Percentiles rank a stretch among this genome's conserved stretches.
These are phyloP conservation scores for Nemania diffusa DNA, from an alignment of 2,329 filamentous ascomycete genomes.

Conservation along the genomic window DNA sequence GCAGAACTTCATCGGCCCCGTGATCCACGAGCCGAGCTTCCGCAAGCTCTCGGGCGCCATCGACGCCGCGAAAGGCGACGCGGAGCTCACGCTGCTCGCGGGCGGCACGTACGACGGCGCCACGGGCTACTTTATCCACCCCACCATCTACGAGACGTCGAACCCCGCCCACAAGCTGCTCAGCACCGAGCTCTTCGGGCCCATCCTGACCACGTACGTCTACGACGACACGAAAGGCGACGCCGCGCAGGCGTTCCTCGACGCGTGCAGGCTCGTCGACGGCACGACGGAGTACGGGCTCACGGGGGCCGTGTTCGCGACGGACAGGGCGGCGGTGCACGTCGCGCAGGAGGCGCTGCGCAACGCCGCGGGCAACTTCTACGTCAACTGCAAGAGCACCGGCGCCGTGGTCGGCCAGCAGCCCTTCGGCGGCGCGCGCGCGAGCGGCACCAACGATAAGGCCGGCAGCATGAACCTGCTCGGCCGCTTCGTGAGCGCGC, in stretches of 20 bases:
- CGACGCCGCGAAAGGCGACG: constrained; percentile 80
- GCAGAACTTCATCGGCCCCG: constrained; percentile 84
- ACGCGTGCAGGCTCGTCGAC: constrained; percentile 73
- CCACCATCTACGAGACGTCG: constrained; percentile 81
- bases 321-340: constrained; percentile 72
- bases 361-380: constrained; percentile 83
- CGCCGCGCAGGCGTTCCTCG: constrained; percentile 64
- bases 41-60: constrained; percentile 82
- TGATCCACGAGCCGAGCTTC: constrained; percentile 85
- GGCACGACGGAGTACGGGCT: constrained; percentile 79
- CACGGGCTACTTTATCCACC: constrained; percentile 85
- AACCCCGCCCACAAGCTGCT: constrained; percentile 80
- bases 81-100: constrained; percentile 75
- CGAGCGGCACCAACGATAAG: constrained; percentile 79
- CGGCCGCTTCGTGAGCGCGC: constrained; percentile 72
- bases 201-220: constrained; percentile 68
- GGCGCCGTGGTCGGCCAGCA: constrained; percentile 79
- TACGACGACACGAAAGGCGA: constrained; percentile 74
- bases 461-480: constrained; percentile 73
- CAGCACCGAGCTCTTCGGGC: constrained; percentile 77
- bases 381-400: constrained; percentile 85
- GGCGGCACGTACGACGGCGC: constrained; percentile 82
- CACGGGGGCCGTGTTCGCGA: constrained; percentile 80
- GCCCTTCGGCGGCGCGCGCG: constrained; percentile 75
- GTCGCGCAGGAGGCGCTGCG: constrained; percentile 76